These are phyloP conservation scores for Elsinoe fawcettii DNA, from an alignment of 2,329 filamentous ascomycete genomes.

Conservation along the genomic window DNA sequence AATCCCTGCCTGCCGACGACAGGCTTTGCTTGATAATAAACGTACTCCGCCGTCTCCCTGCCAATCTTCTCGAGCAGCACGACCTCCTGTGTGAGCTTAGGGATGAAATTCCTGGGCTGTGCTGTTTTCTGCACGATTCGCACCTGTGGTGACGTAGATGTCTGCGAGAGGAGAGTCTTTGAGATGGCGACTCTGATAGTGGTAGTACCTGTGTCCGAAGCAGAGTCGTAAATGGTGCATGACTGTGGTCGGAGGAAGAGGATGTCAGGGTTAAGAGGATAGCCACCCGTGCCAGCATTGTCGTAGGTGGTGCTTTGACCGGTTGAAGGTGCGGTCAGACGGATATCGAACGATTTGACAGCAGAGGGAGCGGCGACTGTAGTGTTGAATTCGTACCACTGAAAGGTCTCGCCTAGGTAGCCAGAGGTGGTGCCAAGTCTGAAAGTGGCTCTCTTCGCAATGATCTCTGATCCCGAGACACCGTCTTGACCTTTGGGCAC, in stretches of 20 bases:
- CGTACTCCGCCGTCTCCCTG: constrained; percentile 2
- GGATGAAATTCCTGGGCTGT: constrained; percentile 1
- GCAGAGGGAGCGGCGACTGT: not conserved
- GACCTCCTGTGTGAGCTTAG: not conserved
- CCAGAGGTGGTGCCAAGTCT: not conserved
- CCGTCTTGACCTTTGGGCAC: not conserved
- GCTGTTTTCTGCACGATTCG: not conserved
- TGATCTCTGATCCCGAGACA: not conserved
- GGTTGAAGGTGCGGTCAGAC: not conserved
- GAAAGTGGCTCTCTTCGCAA: not conserved
- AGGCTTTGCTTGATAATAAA: not conserved
- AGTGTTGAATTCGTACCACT: constrained; percentile 10
- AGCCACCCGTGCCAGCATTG: constrained; percentile 8
- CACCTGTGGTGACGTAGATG: not conserved
- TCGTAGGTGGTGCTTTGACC: not conserved
- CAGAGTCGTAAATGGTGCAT: not conserved
- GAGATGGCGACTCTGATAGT: constrained; percentile 2
- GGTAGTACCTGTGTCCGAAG: not conserved
- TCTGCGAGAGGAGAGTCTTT: not conserved
- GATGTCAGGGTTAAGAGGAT: constrained; percentile 8
- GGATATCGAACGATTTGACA: constrained; percentile 1
- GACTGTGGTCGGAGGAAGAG: not conserved
- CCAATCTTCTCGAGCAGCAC: not conserved
- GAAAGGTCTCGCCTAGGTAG: not conserved
- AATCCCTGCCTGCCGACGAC: not conserved